Base-by-base conservation (phyloP, 305 asterid species). In the Fraxinus velutina region DNA sequence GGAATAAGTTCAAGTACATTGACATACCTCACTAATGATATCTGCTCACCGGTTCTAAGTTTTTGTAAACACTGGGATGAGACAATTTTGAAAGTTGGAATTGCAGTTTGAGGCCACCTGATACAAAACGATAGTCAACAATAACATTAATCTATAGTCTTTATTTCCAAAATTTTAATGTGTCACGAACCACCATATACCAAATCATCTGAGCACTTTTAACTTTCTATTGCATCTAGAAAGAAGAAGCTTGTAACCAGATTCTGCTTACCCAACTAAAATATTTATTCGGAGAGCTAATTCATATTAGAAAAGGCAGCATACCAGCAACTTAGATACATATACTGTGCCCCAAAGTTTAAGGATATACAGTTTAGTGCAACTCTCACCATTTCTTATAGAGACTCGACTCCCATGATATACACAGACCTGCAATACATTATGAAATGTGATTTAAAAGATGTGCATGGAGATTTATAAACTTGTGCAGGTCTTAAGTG, bases 81-180 rank as follows among this genome's bases (percentile, higher is more conserved):
- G 39, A 85, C 66, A 32, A 95, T 81, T 89, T 78, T 88, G 89
- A 95, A 95, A 77, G 90, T 85, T 80, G 99, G 99, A 84, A 95
- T 22, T 4, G 85, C 33, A 60, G 85, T 85, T 84, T 93, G 97
- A 73, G 99, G 99, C 99, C 97, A 95, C 99, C 98, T 95, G 84
- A 84, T 32, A 44, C 79, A 73, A 91, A 73, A 91, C 47, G 32
- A 68, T 15, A 47, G 55, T 6, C 12, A 21, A 76, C 12, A 21
- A 39, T 7, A 34, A 62, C 33, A 22, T 57, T 39, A 77, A 24
- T 32, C 9, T 10, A 6, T 75, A 71, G 27, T 47, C 75, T 52
- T 47, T 13, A 3, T 27, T 0, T 74, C 33, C 52, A 1, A 8
- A 6, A 3, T 15, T 74, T 36, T 39, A 37, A 74, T 39, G 47